Conservation (phyloP, 140 eudicot genomes). For the Cichorium intybus region DNA sequence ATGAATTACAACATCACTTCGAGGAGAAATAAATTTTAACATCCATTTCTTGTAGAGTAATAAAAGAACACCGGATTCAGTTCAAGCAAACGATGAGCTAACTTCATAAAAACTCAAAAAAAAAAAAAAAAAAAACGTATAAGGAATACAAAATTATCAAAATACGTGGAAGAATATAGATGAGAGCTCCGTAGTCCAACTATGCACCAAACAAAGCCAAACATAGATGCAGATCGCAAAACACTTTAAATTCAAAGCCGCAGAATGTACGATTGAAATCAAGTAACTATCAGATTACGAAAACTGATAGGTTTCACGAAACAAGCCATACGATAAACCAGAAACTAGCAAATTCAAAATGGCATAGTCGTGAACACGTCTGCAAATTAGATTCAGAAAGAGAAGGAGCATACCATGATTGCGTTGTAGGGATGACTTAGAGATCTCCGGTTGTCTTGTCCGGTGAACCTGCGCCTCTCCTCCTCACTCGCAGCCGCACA, state of each 20-base stretch:
- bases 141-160: neutral
- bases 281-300: neutral
- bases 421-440: neutral
- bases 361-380: neutral
- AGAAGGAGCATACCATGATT: slow-evolving; percentile 12
- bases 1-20: too few relatives aligned
- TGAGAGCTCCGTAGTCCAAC: neutral
- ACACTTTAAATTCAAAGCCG: neutral
- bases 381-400: neutral
- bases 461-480: neutral
- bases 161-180: neutral
- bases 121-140: too few relatives aligned
- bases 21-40: neutral
- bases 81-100: neutral
- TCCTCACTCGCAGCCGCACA: slow-evolving; percentile 2
- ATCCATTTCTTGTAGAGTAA: too few relatives aligned
- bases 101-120: neutral
- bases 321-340: neutral
- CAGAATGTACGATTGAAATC: neutral
- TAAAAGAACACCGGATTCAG: too few relatives aligned
- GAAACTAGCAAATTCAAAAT: neutral
- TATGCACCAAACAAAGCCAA: neutral
- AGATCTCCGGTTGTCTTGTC: slow-evolving; percentile 11
- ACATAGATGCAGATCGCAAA: neutral
- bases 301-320: neutral